Evolutionary conservation across 2,329 filamentous ascomycete genomes (phyloP), one percentile per base, ranked within the genome.

Genomic region (Thelonectria blattea): DNA sequence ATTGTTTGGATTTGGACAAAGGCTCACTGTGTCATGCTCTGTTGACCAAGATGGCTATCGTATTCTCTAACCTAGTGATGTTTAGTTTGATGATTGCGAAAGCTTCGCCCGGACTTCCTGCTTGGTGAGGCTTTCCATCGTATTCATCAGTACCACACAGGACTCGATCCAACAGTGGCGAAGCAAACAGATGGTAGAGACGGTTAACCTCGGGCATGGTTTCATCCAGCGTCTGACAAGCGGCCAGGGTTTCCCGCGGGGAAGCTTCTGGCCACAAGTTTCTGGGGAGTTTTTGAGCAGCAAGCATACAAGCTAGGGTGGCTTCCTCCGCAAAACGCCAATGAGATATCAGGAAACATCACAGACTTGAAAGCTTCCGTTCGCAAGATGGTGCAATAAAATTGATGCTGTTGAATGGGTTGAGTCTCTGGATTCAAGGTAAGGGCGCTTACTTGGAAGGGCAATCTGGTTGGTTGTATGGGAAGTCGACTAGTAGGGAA

Each of bases 211-310:
- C 6, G 47, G 51, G 6, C 18, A 60, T 14, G 12, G 8, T 1
- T 3, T 50, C 7, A 47, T 22, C 17, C 2, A 41, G 10, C 7
- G 14, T 39, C n/a, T 56, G 14, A 14, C 53, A 0, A 24, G n/a
- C 14, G 17, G 9, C 9, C 17, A 34, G 15, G 8, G 5, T 4
- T 11, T 5, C 32, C 46, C 3, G 1, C 3, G 3, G 10, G 1
- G n/a, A 52, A 20, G 20, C 20, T 10, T 57, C 52, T 50, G 24
- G n/a, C 17, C 11, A 32, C 5, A 30, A 42, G 3, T n/a, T 49
- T 24, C n/a, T 57, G 5, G 58, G 47, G 15, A 49, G 58, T 11
- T 17, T 60, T 15, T 60, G 53, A 52, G 17, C 27, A 20, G 34
- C 18, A 9, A 39, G 22, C 11, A 27, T 1, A 3, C 49, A 57